phyloP scores from a whole-genome alignment of 2,329 filamentous ascomycete species.

The Epicoccum sorghinum region DNA sequence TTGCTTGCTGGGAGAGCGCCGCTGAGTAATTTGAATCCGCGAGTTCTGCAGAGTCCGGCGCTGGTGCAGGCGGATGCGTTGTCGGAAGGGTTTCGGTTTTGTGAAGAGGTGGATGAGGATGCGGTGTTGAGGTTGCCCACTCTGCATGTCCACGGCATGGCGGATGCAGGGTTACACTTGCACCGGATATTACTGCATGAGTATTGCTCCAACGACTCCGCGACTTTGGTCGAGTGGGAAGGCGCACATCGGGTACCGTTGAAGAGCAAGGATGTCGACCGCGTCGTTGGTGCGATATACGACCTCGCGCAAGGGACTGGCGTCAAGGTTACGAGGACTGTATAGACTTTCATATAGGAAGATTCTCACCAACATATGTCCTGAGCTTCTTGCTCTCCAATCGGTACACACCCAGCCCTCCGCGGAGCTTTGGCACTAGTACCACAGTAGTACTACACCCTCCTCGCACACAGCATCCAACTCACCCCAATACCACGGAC shows the following conservation, averaged over 20 bases:
- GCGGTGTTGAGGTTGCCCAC: slow-evolving; percentile 65
- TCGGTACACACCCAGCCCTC: too few relatives aligned
- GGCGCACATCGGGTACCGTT: slow-evolving; percentile 74
- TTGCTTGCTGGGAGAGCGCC: slow-evolving; percentile 67
- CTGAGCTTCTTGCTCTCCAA: too few relatives aligned
- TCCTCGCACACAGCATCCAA: background rate
- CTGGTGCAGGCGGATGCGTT: slow-evolving; percentile 52
- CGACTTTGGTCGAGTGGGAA: slow-evolving; percentile 72
- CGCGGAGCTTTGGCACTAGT: background rate
- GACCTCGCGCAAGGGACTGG: slow-evolving; percentile 59
- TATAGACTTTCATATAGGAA: slow-evolving; percentile 10
- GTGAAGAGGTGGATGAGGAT: slow-evolving; percentile 46
- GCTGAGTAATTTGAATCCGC: slow-evolving; percentile 59
- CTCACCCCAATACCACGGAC: too few relatives aligned
- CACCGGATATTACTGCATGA: slow-evolving; percentile 63
- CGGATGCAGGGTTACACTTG: slow-evolving; percentile 64
- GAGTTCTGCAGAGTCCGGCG: slow-evolving; percentile 41
- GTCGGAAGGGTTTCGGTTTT: slow-evolving; percentile 50
- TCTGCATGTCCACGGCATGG: slow-evolving; percentile 70
- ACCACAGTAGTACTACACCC: background rate
- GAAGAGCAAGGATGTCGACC: slow-evolving; percentile 68
- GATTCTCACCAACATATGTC: background rate
- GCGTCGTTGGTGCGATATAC: slow-evolving; percentile 60
- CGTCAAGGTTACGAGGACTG: slow-evolving; percentile 43
- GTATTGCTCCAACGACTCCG: slow-evolving; percentile 64